Evolutionary conservation across 2,329 filamentous ascomycete species (phyloP).

Genomic region (Diaporthe vexans): DNA sequence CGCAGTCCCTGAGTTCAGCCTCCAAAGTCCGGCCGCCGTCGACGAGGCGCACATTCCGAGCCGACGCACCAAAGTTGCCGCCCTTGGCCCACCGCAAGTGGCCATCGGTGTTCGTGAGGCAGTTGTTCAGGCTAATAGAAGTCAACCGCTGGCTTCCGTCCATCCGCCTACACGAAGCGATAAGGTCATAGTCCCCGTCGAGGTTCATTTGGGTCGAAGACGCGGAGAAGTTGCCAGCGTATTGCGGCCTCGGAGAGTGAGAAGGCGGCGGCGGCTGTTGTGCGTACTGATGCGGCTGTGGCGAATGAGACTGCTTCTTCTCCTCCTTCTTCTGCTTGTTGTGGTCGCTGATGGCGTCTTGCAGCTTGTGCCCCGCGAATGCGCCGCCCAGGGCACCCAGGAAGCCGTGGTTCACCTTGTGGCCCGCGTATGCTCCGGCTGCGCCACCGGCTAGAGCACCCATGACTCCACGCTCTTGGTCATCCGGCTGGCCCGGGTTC

Average conservation of each 20-base stretch:
- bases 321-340: constrained; percentile 55
- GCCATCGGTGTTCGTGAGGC: constrained; percentile 42
- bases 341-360: constrained; percentile 53
- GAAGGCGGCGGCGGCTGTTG: constrained; percentile 18
- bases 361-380: constrained; percentile 58
- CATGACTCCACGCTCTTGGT: constrained; percentile 56
- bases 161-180: constrained; percentile 42
- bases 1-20: constrained; percentile 42
- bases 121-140: constrained; percentile 43
- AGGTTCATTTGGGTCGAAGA: constrained; percentile 38
- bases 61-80: constrained; percentile 42
- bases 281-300: constrained; percentile 5
- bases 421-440: constrained; percentile 60
- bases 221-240: constrained; percentile 42
- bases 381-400: constrained; percentile 62
- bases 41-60: constrained; percentile 40
- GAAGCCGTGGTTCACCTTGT: constrained; percentile 62
- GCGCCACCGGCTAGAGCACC: constrained; percentile 61
- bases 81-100: constrained; percentile 41
- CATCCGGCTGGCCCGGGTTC: constrained; percentile 11
- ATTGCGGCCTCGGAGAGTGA: background rate
- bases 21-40: constrained; percentile 42
- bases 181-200: constrained; percentile 42
- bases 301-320: constrained; percentile 45
- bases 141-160: constrained; percentile 40